These are phyloP conservation scores for Scenedesmus sp. DNA, from an alignment of 163 green algal genomes.

Conservation along the genomic window DNA sequence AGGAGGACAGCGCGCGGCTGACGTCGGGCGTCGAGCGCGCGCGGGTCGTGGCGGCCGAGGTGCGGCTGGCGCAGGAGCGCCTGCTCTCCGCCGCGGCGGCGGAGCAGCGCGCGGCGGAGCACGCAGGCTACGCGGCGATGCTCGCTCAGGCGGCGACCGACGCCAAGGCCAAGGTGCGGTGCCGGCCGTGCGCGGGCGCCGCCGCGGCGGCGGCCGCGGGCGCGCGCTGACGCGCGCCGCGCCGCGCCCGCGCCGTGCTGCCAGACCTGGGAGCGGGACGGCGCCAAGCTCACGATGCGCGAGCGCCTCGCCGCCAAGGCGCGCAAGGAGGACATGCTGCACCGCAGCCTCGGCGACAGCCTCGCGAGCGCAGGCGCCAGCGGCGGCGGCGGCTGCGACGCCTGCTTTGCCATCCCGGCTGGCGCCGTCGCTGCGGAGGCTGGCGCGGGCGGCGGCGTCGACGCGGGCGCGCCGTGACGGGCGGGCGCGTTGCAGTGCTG, in stretches of 20 bases:
- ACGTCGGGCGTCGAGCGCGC: conserved; percentile 18
- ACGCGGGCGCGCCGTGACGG: too few species aligned
- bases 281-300: conserved; percentile 63
- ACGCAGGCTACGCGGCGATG: conserved; percentile 9
- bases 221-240: background rate
- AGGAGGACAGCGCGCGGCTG: conserved; percentile 31
- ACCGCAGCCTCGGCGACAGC: conserved; percentile 31
- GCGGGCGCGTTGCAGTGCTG: too few species aligned
- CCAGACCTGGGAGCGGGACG: conserved; percentile 50
- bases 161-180: conserved; percentile 13
- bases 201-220: too few species aligned
- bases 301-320: conserved; percentile 69
- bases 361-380: conserved; percentile 2
- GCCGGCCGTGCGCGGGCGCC: too few species aligned
- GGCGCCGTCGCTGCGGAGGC: background rate
- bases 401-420: background rate
- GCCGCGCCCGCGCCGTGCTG: background rate
- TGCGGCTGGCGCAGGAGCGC: conserved; percentile 18
- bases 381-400: too few species aligned
- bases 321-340: conserved; percentile 63
- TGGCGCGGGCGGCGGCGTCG: too few species aligned
- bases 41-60: conserved; percentile 9
- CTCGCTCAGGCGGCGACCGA: conserved; percentile 28
- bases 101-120: conserved; percentile 7
- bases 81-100: background rate